These are phyloP conservation scores for Fraxinus paxiana DNA, from an alignment of 305 asterid genomes.

Conservation along the genomic window DNA sequence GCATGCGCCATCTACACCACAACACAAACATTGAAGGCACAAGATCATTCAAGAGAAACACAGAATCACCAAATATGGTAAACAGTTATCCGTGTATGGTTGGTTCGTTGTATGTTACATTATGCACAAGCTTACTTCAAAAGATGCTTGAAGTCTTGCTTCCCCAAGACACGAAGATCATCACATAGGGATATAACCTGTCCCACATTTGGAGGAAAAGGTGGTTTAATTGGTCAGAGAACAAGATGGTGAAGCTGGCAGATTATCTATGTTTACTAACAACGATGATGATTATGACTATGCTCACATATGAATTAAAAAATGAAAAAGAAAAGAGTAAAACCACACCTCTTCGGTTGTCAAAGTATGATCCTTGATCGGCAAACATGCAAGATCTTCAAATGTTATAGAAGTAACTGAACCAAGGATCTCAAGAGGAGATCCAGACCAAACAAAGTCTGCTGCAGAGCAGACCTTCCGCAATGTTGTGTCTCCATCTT, in stretches of 20 bases:
- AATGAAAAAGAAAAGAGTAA: not conserved
- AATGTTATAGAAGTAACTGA: slow-evolving; percentile 75
- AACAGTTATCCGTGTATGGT: no score
- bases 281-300: not conserved
- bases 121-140: slow-evolving; percentile 48
- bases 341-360: slow-evolving; percentile 77
- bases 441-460: slow-evolving; percentile 65
- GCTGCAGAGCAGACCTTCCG: slow-evolving; percentile 71
- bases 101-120: not conserved
- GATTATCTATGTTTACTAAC: not conserved
- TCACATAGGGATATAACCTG: slow-evolving; percentile 86
- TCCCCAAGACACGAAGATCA: slow-evolving; percentile 81
- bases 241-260: not conserved
- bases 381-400: slow-evolving; percentile 55
- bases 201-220: slow-evolving; percentile 20
- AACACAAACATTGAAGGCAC: slow-evolving; percentile 13
- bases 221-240: not conserved
- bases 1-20: slow-evolving; percentile 71
- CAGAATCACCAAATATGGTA: not conserved
- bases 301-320: not conserved
- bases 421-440: slow-evolving; percentile 80
- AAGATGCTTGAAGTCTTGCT: slow-evolving; percentile 88
- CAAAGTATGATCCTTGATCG: slow-evolving; percentile 60
- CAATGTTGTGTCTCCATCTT: slow-evolving; percentile 78
- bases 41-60: not conserved